These are phyloP conservation scores for Helicostylum pulchrum DNA, from an alignment of 192 early-diverging fungal species.

Conservation along the genomic window DNA sequence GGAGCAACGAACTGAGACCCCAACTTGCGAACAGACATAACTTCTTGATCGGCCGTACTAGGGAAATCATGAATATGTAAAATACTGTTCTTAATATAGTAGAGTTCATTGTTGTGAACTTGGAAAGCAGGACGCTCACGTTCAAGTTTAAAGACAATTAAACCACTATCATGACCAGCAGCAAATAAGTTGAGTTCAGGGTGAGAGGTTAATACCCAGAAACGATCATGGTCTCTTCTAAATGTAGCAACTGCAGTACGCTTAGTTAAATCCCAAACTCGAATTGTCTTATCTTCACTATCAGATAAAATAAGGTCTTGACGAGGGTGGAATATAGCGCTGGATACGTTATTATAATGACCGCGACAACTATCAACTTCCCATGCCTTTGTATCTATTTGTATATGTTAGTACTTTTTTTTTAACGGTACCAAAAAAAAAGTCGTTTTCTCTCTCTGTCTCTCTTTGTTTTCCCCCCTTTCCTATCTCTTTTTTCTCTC, in stretches of 20 bases:
- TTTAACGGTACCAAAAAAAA: neutral
- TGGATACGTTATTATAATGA: slow-evolving; percentile 97
- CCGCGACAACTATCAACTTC: slow-evolving; percentile 99
- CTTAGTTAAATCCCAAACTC: slow-evolving; percentile 97
- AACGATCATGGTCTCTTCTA: slow-evolving; percentile 93
- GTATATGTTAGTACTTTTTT: neutral
- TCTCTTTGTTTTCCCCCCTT: too few relatives aligned
- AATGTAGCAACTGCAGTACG: slow-evolving; percentile 94
- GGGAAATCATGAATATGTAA: slow-evolving; percentile 81
- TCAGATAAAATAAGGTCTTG: slow-evolving; percentile 93
- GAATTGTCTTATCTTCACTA: slow-evolving; percentile 96
- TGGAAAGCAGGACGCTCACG: slow-evolving; percentile 92
- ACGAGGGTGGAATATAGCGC: slow-evolving; percentile 93
- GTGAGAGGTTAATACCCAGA: slow-evolving; percentile 95
- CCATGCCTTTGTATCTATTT: slow-evolving; percentile 92
- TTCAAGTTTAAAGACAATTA: slow-evolving; percentile 99
- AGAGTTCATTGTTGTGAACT: slow-evolving; percentile 79
- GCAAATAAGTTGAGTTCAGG: slow-evolving; percentile 98
- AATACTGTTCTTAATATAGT: slow-evolving; percentile 87
- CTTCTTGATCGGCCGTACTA: slow-evolving; percentile 70
- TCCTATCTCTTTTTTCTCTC: neutral
- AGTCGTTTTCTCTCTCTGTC: neutral
- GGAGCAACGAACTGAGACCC: slow-evolving; percentile 74
- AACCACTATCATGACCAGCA: slow-evolving; percentile 94
- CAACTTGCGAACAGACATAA: slow-evolving; percentile 73